These are phyloP conservation scores for Fraxinus xanthoxyloides DNA, from an alignment of 305 asterid genomes.

Conservation along the genomic window DNA sequence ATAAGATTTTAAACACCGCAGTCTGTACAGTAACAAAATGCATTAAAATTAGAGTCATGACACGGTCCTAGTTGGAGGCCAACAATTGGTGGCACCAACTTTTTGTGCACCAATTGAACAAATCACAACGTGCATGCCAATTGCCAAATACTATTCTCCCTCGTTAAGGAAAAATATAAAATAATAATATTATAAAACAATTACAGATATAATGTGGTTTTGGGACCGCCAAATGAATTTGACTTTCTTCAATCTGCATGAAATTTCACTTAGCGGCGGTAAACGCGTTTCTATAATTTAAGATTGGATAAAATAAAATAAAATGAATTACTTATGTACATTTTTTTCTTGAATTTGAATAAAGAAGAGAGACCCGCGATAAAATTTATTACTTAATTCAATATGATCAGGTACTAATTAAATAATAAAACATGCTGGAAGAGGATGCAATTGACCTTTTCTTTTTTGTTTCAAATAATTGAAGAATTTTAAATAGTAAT, in stretches of 20 bases:
- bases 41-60: neutral
- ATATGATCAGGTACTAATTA: neutral
- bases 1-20: neutral
- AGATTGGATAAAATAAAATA: no score
- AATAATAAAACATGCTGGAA: neutral
- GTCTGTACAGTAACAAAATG: no score
- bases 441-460: neutral
- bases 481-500: no score
- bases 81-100: neutral
- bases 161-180: neutral
- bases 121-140: neutral
- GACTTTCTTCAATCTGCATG: neutral
- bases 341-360: neutral
- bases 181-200: neutral
- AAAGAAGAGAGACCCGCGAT: neutral
- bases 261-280: neutral
- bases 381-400: neutral
- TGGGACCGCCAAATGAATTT: neutral
- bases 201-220: neutral
- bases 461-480: no score
- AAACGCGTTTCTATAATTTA: neutral
- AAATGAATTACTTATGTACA: no score
- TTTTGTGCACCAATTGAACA: neutral
- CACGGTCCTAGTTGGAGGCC: neutral
- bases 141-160: neutral